Evolutionary conservation across 2,329 filamentous ascomycete genomes (phyloP), one percentile per base, ranked within the genome.

Genomic region (Trichophyton verrucosum): DNA sequence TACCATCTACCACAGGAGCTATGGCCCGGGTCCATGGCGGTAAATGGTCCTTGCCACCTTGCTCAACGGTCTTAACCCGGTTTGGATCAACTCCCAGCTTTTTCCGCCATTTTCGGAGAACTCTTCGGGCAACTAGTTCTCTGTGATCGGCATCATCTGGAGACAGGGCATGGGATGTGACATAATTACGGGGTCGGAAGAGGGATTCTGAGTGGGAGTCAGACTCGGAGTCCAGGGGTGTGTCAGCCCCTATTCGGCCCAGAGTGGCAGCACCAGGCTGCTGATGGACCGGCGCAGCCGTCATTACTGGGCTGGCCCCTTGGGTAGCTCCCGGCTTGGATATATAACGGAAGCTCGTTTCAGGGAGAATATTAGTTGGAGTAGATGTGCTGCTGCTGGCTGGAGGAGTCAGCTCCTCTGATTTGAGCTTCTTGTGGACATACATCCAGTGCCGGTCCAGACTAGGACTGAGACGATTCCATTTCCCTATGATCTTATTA

Each of bases 1-100:
- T 81, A 0, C 89, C 89, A 70, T 95, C 90, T 7, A 92, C 63
- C 61, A 81, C 81, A 0, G 91, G 91, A 60, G 86, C 83, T 71
- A 95, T 91, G 1, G 88, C 86, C 63, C 82, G 83, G 7, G 89
- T 92, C 89, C 90, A 95, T 65, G 86, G 81, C 1, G 81, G 80
- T 42, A 75, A 75, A 36, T 87, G 84, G 58, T 84, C 81, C 0
- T 76, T 80, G 58, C 84, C 78, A 61, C 80, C 78, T 62, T 88
- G 80, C 15, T 81, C 79, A 60, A 76, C 71, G 15, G 68, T 68
- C 62, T 82, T 81, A 46, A 76, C 80, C 9, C 77, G 70, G 57
- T 72, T 68, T 58, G 76, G 78, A 62, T 84, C 78, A 20, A 95
- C 75, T 0, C 85, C 84, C 0, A 87, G 84, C 62, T 84, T 74